Evolutionary conservation across 2,329 filamentous ascomycete species (phyloP).

Genomic region (Erysiphe neolycopersici): DNA sequence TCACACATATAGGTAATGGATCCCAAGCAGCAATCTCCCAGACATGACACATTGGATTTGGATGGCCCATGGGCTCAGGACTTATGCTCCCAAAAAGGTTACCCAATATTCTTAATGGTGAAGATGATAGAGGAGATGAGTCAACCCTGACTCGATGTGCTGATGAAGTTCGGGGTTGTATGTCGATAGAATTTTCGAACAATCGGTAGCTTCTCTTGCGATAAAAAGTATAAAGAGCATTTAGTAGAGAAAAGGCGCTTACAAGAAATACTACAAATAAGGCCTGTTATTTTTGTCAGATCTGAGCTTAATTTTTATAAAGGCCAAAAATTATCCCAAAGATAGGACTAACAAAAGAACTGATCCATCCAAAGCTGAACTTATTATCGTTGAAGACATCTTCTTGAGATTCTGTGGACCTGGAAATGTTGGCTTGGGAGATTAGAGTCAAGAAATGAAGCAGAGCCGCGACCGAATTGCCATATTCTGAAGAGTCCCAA

Average conservation of each 20-base stretch:
- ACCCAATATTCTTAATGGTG: conserved; percentile 50
- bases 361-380: conserved; percentile 31
- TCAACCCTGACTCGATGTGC: conserved; percentile 73
- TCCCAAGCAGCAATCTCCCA: conserved; percentile 94
- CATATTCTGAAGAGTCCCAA: conserved; percentile 62
- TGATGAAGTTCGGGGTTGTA: conserved; percentile 51
- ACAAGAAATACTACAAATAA: conserved; percentile 46
- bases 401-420: conserved; percentile 18
- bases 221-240: conserved; percentile 58
- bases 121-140: conserved; percentile 50
- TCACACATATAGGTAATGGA: conserved; percentile 57
- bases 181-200: conserved; percentile 67
- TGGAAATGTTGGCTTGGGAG: not conserved
- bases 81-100: conserved; percentile 38
- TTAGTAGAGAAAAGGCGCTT: conserved; percentile 36
- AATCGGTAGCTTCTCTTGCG: conserved; percentile 70
- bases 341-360: conserved; percentile 27
- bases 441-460: conserved; percentile 53
- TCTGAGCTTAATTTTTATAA: not conserved
- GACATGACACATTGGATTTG: conserved; percentile 58
- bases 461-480: conserved; percentile 44
- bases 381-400: conserved; percentile 61
- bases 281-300: conserved; percentile 20
- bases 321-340: not conserved
- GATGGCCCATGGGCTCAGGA: conserved; percentile 63